A percentile compares a stretch with the other conserved stretches of the same genome.
Evolutionary conservation across 441 rosid species (phyloP).

Genomic region (Populus trichocarpa): DNA sequence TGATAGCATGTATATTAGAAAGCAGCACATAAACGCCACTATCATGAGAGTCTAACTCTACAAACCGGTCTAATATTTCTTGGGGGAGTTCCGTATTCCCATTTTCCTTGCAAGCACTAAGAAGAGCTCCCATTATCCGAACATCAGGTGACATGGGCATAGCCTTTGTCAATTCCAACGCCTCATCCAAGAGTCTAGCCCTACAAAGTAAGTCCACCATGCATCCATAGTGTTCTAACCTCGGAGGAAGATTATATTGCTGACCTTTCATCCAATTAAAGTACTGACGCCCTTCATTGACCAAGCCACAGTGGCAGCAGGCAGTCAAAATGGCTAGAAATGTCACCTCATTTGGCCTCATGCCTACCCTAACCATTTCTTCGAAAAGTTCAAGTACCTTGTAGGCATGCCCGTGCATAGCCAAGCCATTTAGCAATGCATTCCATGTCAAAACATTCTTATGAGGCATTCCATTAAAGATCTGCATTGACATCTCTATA

Average conservation of each 20-base stretch:
- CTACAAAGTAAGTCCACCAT: slow-evolving; percentile 53
- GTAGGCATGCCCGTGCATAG: slow-evolving; percentile 25
- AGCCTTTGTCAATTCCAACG: slow-evolving; percentile 34
- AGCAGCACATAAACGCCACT: slow-evolving; percentile 61
- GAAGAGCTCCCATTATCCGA: slow-evolving; percentile 53
- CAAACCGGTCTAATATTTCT: slow-evolving; percentile 36
- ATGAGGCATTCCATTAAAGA: slow-evolving; percentile 23
- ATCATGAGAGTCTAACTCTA: slow-evolving; percentile 47
- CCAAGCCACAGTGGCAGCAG: slow-evolving; percentile 54
- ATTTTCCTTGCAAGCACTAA: slow-evolving; percentile 55
- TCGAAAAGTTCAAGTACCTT: slow-evolving; percentile 32
- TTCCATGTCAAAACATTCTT: slow-evolving; percentile 27
- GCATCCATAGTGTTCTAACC: slow-evolving; percentile 55
- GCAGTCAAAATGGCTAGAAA: slow-evolving; percentile 51
- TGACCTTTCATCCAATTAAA: slow-evolving; percentile 35
- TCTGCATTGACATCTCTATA: slow-evolving; percentile 21
- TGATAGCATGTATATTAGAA: slow-evolving; percentile 62
- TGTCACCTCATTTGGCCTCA: slow-evolving; percentile 45
- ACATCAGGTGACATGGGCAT: slow-evolving; percentile 57
- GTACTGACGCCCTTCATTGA: slow-evolving; percentile 45
- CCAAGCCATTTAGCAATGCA: slow-evolving; percentile 21
- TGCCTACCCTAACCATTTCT: slow-evolving; percentile 39
- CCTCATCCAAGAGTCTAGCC: slow-evolving; percentile 43
- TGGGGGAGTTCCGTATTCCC: slow-evolving; percentile 46
- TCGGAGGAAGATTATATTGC: slow-evolving; percentile 38